Evolutionary conservation across 805 yeast species (phyloP).

Genomic region (Metschnikowia matae): DNA sequence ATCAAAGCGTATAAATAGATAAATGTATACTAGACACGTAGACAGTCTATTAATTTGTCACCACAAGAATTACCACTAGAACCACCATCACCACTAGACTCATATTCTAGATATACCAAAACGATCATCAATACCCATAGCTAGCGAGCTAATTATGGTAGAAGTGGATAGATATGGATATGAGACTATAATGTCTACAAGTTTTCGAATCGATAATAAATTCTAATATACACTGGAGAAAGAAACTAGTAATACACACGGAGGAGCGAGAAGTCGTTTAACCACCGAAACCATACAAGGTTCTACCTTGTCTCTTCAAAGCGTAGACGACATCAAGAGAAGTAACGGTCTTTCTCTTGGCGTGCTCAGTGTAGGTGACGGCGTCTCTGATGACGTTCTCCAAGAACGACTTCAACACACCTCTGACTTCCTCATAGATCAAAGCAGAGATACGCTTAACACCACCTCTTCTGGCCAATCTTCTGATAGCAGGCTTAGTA

Average conservation of each 20-base stretch:
- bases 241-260: slow-evolving; percentile 21
- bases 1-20: not conserved
- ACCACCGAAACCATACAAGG: slow-evolving; percentile 99
- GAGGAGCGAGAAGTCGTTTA: slow-evolving; percentile 24
- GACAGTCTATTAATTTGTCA: no score
- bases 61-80: not conserved
- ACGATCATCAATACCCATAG: no score
- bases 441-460: slow-evolving; percentile 99
- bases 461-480: slow-evolving; percentile 99
- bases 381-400: slow-evolving; percentile 98
- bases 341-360: slow-evolving; percentile 99
- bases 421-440: slow-evolving; percentile 98
- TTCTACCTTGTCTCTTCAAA: slow-evolving; percentile 99
- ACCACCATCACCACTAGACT: no score
- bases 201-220: slow-evolving; percentile 16
- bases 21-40: not conserved
- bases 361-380: slow-evolving; percentile 99
- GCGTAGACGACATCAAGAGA: slow-evolving; percentile 98
- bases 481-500: slow-evolving; percentile 99
- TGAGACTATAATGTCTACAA: not conserved
- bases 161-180: no score
- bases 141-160: no score
- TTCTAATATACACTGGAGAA: slow-evolving; percentile 22
- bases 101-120: no score
- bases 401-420: slow-evolving; percentile 90